These are phyloP conservation scores for Bryoerythrophyllum caledonicum DNA, from an alignment of 225 moss, liverwort and hornwort species.

Conservation along the genomic window DNA sequence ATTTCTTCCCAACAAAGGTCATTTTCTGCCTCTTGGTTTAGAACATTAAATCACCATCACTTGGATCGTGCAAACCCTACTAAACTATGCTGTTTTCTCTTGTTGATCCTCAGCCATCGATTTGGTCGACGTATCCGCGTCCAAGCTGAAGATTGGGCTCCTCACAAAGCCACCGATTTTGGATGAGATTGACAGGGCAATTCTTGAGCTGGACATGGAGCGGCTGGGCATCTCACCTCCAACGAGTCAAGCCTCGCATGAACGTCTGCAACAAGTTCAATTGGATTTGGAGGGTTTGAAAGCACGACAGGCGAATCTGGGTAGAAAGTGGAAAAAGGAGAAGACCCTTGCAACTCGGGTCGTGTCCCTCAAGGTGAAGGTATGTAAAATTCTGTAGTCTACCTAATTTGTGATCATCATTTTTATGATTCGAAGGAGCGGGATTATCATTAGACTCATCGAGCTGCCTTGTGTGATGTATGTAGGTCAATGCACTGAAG, in stretches of 20 bases:
- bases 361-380: conserved; percentile 49
- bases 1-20: no score
- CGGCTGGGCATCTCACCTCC: conserved; percentile 50
- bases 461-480: no score
- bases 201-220: conserved; percentile 70
- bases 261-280: conserved; percentile 47
- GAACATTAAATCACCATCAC: no score
- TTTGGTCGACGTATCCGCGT: conserved; percentile 65
- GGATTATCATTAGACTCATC: no score
- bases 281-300: conserved; percentile 49
- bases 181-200: conserved; percentile 60
- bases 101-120: conserved; percentile 52
- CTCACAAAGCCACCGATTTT: conserved; percentile 59
- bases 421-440: no score
- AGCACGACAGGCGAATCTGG: conserved; percentile 49
- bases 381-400: no score
- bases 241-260: conserved; percentile 53
- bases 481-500: no score
- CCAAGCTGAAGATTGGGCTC: conserved; percentile 63
- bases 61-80: no score
- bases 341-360: conserved; percentile 58
- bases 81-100: not conserved
- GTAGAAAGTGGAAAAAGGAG: conserved; percentile 67
- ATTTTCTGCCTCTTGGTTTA: no score
- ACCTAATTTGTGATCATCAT: no score